Base-by-base conservation (phyloP, 208 protist genomes). In the Herpetomonas tarakana region DNA sequence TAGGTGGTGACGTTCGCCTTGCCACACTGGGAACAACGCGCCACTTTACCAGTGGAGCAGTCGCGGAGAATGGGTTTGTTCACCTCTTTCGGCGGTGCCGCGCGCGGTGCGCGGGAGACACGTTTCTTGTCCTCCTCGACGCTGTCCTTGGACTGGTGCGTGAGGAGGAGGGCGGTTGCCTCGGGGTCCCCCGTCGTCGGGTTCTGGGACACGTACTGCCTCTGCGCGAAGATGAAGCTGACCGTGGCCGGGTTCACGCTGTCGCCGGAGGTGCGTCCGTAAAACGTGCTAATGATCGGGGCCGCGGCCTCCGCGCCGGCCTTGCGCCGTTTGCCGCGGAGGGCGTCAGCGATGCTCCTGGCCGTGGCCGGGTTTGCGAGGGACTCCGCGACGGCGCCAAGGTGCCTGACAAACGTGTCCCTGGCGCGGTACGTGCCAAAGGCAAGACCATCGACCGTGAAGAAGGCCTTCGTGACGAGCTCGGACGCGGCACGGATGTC, bases 401-500 rank as follows among this genome's bases (percentile, higher is more conserved):
- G 54, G 25, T 54, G 57, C 19, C 46, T 57, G 16, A 52, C 16
- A 25, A 71, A 71, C 1, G 16, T 25, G 4, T 19, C 60, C 30
- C 71, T 64, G 22, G 58, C 65, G 28, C 57, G 52, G 55, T 72
- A 71, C 7, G 71, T 58, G 11, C 4, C 22, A 27, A 72, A 71
- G n/a, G 61, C 19, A 25, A 56, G 69, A 30, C 30, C 24, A 26
- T 56, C 52, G 3, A 56, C n/a, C 9, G 29, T 14, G 31, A 45
- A 56, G 14, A 56, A 28, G 52, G 35, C 35, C 14, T 14, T 18
- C 19, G 52, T 28, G 52, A 3, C 52, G 28, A 11, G 39, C 29
- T 12, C 19, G 9, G 31, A 14, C 14, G 35, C 35, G 9, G 35
- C 6, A 6, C 35, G 35, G 9, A 41, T 6, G 14, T 41, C 35